Percentiles rank a stretch among this genome's conserved stretches.
Evolutionary conservation across 1,284 basidiomycete genomes (phyloP).

Genomic region (Pseudozyma pruni): DNA sequence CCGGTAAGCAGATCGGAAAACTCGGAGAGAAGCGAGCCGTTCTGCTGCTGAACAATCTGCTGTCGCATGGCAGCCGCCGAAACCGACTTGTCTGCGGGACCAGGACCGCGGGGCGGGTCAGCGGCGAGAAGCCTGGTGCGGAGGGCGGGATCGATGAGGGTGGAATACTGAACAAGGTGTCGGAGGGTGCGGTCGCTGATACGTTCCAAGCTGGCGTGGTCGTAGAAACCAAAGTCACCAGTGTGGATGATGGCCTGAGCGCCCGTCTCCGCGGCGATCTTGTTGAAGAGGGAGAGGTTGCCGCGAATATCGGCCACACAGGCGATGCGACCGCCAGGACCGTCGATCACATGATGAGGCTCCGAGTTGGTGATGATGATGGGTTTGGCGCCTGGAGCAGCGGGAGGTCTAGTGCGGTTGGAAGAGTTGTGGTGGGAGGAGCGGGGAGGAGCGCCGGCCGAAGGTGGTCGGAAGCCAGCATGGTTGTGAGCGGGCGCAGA

Average conservation of each 20-base stretch:
- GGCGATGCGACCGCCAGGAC: constrained; percentile 79
- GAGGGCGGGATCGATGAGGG: constrained; percentile 85
- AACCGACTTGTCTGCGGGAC: constrained; percentile 26
- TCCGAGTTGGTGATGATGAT: constrained; percentile 19
- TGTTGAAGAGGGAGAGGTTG: constrained; percentile 83
- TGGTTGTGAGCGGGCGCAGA: constrained; percentile 11
- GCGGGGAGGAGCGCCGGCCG: constrained; percentile 14
- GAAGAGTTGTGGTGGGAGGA: constrained; percentile 37
- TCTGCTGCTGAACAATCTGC: constrained; percentile 67
- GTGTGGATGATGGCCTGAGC: constrained; percentile 88
- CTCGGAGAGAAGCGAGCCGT: constrained; percentile 77
- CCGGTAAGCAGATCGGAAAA: constrained; percentile 90
- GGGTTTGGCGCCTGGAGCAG: constrained; percentile 13
- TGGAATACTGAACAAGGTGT: constrained; percentile 96
- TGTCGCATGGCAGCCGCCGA: constrained; percentile 50
- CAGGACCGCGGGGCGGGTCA: constrained; percentile 68
- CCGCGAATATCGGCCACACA: constrained; percentile 91
- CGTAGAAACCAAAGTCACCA: constrained; percentile 99
- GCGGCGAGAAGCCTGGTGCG: constrained; percentile 82
- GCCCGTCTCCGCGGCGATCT: constrained; percentile 88
- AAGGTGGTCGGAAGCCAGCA: constrained; percentile 30
- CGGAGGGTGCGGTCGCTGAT: constrained; percentile 92
- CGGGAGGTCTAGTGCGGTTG: constrained; percentile 30
- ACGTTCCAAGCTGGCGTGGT: constrained; percentile 81
- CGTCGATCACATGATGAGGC: constrained; percentile 60